A percentile compares a stretch with the other conserved stretches of the same genome.
phyloP scores from a whole-genome alignment of 140 eudicot genomes.

The Bidens hawaiensis region DNA sequence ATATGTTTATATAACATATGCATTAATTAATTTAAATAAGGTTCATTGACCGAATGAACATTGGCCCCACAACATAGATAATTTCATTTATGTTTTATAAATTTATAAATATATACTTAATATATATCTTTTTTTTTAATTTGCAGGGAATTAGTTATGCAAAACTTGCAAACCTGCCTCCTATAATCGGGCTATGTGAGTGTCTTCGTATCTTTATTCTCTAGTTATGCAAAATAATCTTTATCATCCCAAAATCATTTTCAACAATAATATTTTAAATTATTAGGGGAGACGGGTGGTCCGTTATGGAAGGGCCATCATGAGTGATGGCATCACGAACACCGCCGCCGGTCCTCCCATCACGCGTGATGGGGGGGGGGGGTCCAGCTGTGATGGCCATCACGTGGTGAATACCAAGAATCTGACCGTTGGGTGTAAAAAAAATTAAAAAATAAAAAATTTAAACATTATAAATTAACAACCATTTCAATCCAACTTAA shows the following conservation, averaged over 20 bases:
- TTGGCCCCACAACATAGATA: background rate
- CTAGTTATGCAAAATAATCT: background rate
- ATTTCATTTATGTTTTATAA: background rate
- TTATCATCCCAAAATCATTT: background rate
- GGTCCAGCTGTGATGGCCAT: no score
- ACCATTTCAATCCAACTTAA: no score
- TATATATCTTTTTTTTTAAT: background rate
- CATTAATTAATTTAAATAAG: background rate
- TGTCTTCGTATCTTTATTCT: background rate
- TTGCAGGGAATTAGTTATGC: constrained; percentile 97
- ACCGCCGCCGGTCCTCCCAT: no score
- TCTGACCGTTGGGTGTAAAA: no score
- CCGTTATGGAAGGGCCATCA: no score
- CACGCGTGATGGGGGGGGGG: no score
- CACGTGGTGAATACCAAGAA: no score
- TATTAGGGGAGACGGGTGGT: no score
- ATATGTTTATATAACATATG: background rate
- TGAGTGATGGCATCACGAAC: no score
- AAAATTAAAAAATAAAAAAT: no score
- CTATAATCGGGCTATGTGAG: constrained; percentile 97
- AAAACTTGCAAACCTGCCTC: constrained; percentile 97
- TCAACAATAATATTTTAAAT: background rate
- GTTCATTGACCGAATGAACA: background rate
- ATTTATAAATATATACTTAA: background rate
- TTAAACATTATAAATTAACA: no score